These are phyloP conservation scores for Thermothielavioides terrestris DNA, from an alignment of 495 filamentous ascomycete species.

Conservation along the genomic window DNA sequence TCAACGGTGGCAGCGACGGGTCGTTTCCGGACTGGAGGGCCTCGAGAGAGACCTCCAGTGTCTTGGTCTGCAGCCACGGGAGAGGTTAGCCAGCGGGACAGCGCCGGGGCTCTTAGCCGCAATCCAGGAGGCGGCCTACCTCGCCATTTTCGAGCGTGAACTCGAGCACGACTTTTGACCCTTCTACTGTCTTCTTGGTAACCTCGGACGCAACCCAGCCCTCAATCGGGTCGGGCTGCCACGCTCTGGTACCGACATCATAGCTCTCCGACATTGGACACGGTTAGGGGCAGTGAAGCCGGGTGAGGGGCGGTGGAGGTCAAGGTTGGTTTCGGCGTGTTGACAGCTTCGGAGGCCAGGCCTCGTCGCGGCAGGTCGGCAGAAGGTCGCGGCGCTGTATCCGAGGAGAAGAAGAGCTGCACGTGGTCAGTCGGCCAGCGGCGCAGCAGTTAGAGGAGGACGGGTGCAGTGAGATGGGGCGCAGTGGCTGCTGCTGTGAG, in stretches of 20 bases:
- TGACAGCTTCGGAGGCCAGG: slow-evolving; percentile 22
- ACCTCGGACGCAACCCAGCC: slow-evolving; percentile 98
- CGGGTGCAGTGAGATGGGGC: neutral
- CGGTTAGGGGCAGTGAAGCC: slow-evolving; percentile 12
- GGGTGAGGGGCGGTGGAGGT: slow-evolving; percentile 1
- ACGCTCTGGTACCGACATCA: slow-evolving; percentile 94
- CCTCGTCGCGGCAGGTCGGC: slow-evolving; percentile 14
- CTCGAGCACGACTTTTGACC: slow-evolving; percentile 74
- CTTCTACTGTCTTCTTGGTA: slow-evolving; percentile 72
- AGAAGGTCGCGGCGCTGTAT: slow-evolving; percentile 4
- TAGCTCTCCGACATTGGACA: slow-evolving; percentile 84
- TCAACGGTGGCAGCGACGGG: slow-evolving; percentile 77
- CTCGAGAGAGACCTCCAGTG: slow-evolving; percentile 69
- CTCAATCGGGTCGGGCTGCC: slow-evolving; percentile 92
- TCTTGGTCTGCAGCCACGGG: slow-evolving; percentile 52
- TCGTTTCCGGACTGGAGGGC: slow-evolving; percentile 61
- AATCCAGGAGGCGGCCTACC: slow-evolving; percentile 51
- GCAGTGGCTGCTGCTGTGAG: slow-evolving; percentile 3
- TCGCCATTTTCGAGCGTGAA: slow-evolving; percentile 89
- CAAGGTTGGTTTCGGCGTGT: slow-evolving; percentile 8
- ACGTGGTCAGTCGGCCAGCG: slow-evolving; percentile 7
- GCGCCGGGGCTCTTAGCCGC: neutral
- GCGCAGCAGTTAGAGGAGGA: neutral
- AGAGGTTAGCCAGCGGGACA: slow-evolving; percentile 18
- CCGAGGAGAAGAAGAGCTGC: neutral